These are phyloP conservation scores for Phytophthora meadii DNA, from an alignment of 352 stramenopile species.

Conservation along the genomic window DNA sequence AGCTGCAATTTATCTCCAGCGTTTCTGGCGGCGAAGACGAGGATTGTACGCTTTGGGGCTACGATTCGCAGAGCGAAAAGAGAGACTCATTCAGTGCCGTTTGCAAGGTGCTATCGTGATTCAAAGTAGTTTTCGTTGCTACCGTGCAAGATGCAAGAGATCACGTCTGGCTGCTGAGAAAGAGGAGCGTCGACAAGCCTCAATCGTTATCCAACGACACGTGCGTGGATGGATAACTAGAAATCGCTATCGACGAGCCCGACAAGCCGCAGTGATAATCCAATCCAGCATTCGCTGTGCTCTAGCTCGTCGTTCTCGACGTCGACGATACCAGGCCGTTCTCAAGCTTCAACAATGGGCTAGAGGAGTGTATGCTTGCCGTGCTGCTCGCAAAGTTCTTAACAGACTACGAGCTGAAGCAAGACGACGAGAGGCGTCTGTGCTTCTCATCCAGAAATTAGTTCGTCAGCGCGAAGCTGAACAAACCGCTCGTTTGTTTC, in stretches of 20 bases:
- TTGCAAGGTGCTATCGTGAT: slow-evolving; percentile 41
- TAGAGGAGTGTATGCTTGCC: slow-evolving; percentile 32
- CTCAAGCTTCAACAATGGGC: slow-evolving; percentile 49
- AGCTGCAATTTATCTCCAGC: slow-evolving; percentile 52
- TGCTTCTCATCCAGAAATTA: slow-evolving; percentile 66
- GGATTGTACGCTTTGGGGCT: slow-evolving; percentile 52
- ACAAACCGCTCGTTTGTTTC: slow-evolving; percentile 42
- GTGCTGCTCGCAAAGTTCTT: slow-evolving; percentile 32
- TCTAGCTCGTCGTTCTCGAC: slow-evolving; percentile 35
- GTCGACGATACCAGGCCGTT: slow-evolving; percentile 13
- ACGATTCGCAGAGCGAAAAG: slow-evolving; percentile 56
- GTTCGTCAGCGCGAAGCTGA: slow-evolving; percentile 55
- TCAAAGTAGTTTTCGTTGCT: slow-evolving; percentile 49
- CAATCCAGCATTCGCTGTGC: slow-evolving; percentile 52
- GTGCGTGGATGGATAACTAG: slow-evolving; percentile 31
- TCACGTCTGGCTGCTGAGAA: slow-evolving; percentile 22
- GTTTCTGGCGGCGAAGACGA: slow-evolving; percentile 53
- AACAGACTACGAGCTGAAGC: slow-evolving; percentile 33
- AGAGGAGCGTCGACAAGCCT: slow-evolving; percentile 30
- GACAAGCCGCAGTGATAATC: slow-evolving; percentile 45
- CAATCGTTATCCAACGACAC: slow-evolving; percentile 50
- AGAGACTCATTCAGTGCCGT: slow-evolving; percentile 38
- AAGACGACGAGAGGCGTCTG: slow-evolving; percentile 41
- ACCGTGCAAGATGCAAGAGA: slow-evolving; percentile 17
- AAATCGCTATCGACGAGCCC: slow-evolving; percentile 19